Percentiles rank a stretch among this genome's conserved stretches.
Evolutionary conservation across 495 filamentous ascomycete species (phyloP).

Genomic region (Astrocystis sublimbata): DNA sequence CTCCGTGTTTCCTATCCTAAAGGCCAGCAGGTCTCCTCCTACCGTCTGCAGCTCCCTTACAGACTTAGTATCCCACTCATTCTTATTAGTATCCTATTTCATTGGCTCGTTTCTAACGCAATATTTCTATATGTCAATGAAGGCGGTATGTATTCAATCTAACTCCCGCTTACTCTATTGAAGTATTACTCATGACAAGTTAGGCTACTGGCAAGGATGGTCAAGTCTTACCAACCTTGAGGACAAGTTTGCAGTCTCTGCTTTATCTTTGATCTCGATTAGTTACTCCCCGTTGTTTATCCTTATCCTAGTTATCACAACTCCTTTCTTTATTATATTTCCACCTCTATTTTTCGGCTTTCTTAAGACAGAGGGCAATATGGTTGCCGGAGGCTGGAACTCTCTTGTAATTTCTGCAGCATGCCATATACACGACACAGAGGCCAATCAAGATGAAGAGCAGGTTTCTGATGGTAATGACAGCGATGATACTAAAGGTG

Average conservation of each 20-base stretch:
- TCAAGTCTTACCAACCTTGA: not conserved
- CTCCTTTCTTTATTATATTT: not conserved
- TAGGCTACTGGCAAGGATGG: not conserved
- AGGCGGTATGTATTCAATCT: slow-evolving; percentile 12
- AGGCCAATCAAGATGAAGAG: not conserved
- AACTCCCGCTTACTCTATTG: not conserved
- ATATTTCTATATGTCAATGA: slow-evolving; percentile 11
- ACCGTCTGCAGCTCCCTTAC: slow-evolving; percentile 21
- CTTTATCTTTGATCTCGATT: not conserved
- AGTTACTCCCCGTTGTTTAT: not conserved
- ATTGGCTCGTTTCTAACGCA: slow-evolving; percentile 24
- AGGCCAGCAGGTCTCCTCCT: slow-evolving; percentile 22
- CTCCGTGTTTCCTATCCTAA: slow-evolving; percentile 23
- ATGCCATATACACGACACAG: not conserved
- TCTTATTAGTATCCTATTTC: slow-evolving; percentile 25
- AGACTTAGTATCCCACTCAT: slow-evolving; percentile 24
- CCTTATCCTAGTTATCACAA: not conserved
- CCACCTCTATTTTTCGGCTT: not conserved
- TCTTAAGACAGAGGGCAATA: not conserved
- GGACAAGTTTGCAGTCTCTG: not conserved
- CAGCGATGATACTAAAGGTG: not conserved
- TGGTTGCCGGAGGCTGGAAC: not conserved
- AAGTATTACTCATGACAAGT: not conserved
- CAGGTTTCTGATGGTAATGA: not conserved
- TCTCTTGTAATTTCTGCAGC: slow-evolving; percentile 5